A percentile compares a stretch with the other conserved stretches of the same genome.
These are phyloP conservation scores for Syzygium oleosum DNA, from an alignment of 345 rosid species.

Conservation along the genomic window DNA sequence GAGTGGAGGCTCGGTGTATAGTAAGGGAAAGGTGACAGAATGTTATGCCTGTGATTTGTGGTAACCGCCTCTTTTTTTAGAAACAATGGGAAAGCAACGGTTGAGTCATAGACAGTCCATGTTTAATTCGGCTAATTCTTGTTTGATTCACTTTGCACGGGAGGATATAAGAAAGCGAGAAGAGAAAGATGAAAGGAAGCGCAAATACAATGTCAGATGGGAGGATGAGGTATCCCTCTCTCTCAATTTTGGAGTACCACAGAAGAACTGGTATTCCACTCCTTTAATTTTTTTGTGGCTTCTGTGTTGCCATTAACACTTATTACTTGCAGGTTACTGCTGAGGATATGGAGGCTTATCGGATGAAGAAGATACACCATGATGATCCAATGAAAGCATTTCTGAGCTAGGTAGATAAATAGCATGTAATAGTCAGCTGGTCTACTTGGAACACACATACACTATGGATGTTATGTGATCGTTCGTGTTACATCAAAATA, in stretches of 20 bases:
- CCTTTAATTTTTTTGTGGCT: not conserved
- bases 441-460: not conserved
- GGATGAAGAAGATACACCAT: slow-evolving; percentile 64
- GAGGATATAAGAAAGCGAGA: slow-evolving; percentile 48
- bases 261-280: not conserved
- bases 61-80: not conserved
- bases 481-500: not conserved
- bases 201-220: slow-evolving; percentile 53
- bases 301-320: not conserved
- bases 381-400: slow-evolving; percentile 69
- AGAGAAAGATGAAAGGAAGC: slow-evolving; percentile 57
- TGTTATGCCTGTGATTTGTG: not conserved
- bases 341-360: slow-evolving; percentile 77
- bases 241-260: not conserved
- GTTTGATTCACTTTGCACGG: slow-evolving; percentile 12
- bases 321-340: slow-evolving; percentile 36
- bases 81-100: not conserved
- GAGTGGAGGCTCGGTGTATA: not conserved
- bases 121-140: not conserved
- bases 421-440: not conserved
- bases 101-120: not conserved
- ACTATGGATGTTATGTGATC: not conserved
- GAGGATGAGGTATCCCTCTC: slow-evolving; percentile 38
- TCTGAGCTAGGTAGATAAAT: slow-evolving; percentile 6
- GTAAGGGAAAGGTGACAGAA: not conserved